Percentiles rank a stretch among this genome's conserved stretches.
Evolutionary conservation across 805 yeast species (phyloP).

Genomic region (Starmerella bombicola): DNA sequence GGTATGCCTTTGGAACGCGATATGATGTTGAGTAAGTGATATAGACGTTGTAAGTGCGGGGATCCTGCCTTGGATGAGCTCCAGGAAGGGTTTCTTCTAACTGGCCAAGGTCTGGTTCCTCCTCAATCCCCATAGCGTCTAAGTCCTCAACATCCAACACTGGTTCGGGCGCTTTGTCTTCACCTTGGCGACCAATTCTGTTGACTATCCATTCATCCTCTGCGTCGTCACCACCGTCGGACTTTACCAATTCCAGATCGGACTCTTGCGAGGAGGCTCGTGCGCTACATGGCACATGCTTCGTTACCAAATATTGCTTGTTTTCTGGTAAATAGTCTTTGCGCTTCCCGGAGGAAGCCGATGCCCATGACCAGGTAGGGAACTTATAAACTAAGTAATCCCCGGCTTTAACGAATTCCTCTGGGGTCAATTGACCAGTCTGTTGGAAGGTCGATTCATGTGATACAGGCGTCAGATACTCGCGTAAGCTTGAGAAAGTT

Average conservation of each 20-base stretch:
- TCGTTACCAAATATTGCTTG: conserved; percentile 77
- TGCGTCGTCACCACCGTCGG: conserved; percentile 33
- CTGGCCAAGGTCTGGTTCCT: conserved; percentile 13
- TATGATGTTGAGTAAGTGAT: conserved; percentile 90
- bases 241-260: conserved; percentile 27
- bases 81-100: conserved; percentile 23
- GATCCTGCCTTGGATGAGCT: conserved; percentile 3
- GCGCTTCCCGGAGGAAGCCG: conserved; percentile 41
- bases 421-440: conserved; percentile 92
- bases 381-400: conserved; percentile 82
- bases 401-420: conserved; percentile 88
- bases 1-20: conserved; percentile 86
- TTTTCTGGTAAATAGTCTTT: conserved; percentile 70
- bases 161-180: conserved; percentile 1
- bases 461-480: conserved; percentile 81
- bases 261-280: conserved; percentile 38
- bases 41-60: conserved; percentile 62
- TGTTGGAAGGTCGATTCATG: conserved; percentile 72
- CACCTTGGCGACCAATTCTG: not conserved
- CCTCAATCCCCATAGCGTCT: conserved; percentile 25
- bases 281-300: conserved; percentile 75
- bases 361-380: conserved; percentile 91
- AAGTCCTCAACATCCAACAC: conserved; percentile 27
- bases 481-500: conserved; percentile 41
- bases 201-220: conserved; percentile 35